These are phyloP conservation scores for Pseudoturritis turrita DNA, from an alignment of 345 rosid genomes.

Conservation along the genomic window DNA sequence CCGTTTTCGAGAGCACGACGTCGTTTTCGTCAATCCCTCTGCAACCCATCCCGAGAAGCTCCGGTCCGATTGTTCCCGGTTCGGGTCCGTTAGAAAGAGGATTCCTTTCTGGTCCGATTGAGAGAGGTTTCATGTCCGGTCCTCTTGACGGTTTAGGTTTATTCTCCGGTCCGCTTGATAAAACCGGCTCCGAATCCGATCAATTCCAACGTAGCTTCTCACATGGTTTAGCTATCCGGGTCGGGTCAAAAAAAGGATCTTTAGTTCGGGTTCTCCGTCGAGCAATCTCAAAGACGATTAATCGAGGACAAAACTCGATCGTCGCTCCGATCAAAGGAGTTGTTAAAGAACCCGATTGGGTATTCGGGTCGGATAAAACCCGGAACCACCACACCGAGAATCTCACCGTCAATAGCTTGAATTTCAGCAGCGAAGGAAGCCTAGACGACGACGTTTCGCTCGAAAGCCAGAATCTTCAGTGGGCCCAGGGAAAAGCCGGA, in stretches of 20 bases:
- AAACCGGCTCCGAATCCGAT: constrained; percentile 46
- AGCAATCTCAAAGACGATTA: constrained; percentile 65
- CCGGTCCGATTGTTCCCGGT: constrained; percentile 68
- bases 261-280: constrained; percentile 61
- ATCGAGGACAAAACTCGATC: constrained; percentile 69
- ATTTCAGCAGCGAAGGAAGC: constrained; percentile 65
- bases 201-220: constrained; percentile 82
- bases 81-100: constrained; percentile 79
- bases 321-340: constrained; percentile 81
- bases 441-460: constrained; percentile 65
- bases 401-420: constrained; percentile 50
- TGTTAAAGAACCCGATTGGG: constrained; percentile 75
- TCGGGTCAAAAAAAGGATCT: constrained; percentile 52
- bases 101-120: constrained; percentile 85
- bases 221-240: constrained; percentile 45
- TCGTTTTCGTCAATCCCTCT: constrained; percentile 84
- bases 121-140: constrained; percentile 87
- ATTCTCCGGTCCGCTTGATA: constrained; percentile 57
- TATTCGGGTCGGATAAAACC: constrained; percentile 48
- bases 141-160: constrained; percentile 66
- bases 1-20: constrained; percentile 90
- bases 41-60: constrained; percentile 79
- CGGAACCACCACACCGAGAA: constrained; percentile 50
- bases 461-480: constrained; percentile 80
- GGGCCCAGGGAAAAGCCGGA: constrained; percentile 99